Evolutionary conservation across 768 basidiomycete genomes (phyloP).

Genomic region (Boletus rex-veris): DNA sequence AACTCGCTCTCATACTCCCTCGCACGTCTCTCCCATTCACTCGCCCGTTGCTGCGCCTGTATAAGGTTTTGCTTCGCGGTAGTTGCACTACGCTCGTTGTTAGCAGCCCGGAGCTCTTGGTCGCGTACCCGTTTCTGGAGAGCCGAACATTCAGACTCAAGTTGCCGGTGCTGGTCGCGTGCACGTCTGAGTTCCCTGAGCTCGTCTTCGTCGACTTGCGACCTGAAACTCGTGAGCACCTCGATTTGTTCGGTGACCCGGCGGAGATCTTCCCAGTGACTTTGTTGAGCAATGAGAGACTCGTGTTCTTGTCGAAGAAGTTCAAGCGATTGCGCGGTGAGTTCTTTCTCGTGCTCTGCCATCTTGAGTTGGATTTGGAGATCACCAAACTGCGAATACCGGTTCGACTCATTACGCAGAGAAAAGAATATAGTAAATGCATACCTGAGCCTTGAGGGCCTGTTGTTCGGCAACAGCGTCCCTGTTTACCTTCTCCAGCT

Average conservation of each 20-base stretch:
- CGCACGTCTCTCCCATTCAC: conserved; percentile 79
- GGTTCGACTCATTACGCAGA: background rate
- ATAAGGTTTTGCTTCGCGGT: conserved; percentile 60
- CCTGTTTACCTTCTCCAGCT: conserved; percentile 59
- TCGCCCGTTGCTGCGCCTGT: conserved; percentile 72
- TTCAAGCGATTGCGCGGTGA: conserved; percentile 46
- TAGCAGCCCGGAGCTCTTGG: conserved; percentile 57
- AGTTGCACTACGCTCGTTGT: conserved; percentile 56
- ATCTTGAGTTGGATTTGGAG: conserved; percentile 58
- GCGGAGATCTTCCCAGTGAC: conserved; percentile 76
- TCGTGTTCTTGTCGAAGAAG: conserved; percentile 60
- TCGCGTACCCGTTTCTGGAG: conserved; percentile 75
- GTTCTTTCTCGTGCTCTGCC: conserved; percentile 61
- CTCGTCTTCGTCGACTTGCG: conserved; percentile 67
- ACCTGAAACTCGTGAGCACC: conserved; percentile 54
- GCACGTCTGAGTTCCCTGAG: conserved; percentile 62
- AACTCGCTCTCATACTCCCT: conserved; percentile 66
- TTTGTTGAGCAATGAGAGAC: conserved; percentile 55
- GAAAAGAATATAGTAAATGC: conserved; percentile 13
- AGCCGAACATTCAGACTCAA: conserved; percentile 65
- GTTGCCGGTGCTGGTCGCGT: conserved; percentile 53
- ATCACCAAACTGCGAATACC: conserved; percentile 48
- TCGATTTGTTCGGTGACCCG: conserved; percentile 73
- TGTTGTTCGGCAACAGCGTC: conserved; percentile 57
- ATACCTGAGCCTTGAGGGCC: conserved; percentile 56